phyloP scores from a whole-genome alignment of 495 filamentous ascomycete species.

The Astrothelium macrocarpum region DNA sequence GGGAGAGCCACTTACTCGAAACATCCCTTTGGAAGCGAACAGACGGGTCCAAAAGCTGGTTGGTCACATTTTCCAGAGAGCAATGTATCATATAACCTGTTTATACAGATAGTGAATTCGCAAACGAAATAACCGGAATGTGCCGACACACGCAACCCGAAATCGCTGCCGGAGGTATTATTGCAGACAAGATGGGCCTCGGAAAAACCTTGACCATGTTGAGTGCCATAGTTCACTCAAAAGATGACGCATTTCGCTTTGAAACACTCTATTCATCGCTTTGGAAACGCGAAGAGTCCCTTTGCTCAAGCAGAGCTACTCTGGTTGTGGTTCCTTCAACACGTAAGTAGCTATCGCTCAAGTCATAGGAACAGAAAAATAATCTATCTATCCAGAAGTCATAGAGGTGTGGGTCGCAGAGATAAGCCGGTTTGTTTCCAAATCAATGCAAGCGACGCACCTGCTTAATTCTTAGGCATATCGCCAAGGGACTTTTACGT shows the following conservation, averaged over 20 bases:
- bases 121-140: background rate
- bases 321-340: background rate
- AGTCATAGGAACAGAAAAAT: background rate
- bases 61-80: background rate
- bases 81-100: background rate
- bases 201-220: slow-evolving; percentile 46
- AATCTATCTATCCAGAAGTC: background rate
- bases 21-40: background rate
- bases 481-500: background rate
- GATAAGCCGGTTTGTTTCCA: background rate
- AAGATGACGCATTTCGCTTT: background rate
- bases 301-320: background rate
- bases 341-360: background rate
- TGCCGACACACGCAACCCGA: background rate
- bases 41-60: background rate
- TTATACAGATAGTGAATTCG: background rate
- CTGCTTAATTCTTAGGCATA: background rate
- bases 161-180: slow-evolving; percentile 38
- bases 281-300: background rate
- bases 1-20: background rate
- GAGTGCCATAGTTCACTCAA: slow-evolving; percentile 31
- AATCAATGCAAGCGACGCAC: background rate
- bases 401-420: background rate
- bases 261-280: background rate
- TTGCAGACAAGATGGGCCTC: slow-evolving; percentile 54